phyloP scores from a whole-genome alignment of 805 yeast genomes.

The Cyberlindnera euphorbiae region DNA sequence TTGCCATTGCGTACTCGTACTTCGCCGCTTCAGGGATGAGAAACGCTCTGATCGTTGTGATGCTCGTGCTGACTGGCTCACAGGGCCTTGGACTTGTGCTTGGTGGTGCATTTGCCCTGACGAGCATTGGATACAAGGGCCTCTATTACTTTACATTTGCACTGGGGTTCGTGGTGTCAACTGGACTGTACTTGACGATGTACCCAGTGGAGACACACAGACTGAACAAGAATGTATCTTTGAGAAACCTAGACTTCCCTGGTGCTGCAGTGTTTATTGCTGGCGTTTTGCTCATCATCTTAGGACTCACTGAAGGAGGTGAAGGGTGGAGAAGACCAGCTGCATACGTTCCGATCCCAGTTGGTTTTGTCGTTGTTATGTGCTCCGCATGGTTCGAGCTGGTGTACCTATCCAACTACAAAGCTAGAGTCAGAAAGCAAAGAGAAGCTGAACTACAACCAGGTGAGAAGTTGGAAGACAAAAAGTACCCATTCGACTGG shows the following conservation, averaged over 20 bases:
- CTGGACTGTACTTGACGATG: slow-evolving; percentile 27
- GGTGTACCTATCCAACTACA: slow-evolving; percentile 16
- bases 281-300: slow-evolving; percentile 34
- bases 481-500: slow-evolving; percentile 11
- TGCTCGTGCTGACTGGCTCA: slow-evolving; percentile 27
- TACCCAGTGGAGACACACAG: slow-evolving; percentile 16
- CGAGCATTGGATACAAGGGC: slow-evolving; percentile 35
- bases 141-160: slow-evolving; percentile 36
- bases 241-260: slow-evolving; percentile 30
- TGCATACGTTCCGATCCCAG: slow-evolving; percentile 36
- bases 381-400: slow-evolving; percentile 29
- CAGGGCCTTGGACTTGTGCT: slow-evolving; percentile 36
- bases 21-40: slow-evolving; percentile 26
- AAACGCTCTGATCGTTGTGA: slow-evolving; percentile 24
- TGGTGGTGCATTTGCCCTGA: slow-evolving; percentile 40
- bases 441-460: background rate
- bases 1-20: slow-evolving; percentile 28
- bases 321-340: slow-evolving; percentile 36
- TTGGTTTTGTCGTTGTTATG: slow-evolving; percentile 32
- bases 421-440: slow-evolving; percentile 4
- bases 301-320: slow-evolving; percentile 44
- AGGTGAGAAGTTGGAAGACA: too few relatives aligned
- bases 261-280: slow-evolving; percentile 31
- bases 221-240: slow-evolving; percentile 5
- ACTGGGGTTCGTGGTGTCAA: slow-evolving; percentile 17